Conservation (phyloP, 768 basidiomycete genomes). For the Mrakia blollopis region DNA sequence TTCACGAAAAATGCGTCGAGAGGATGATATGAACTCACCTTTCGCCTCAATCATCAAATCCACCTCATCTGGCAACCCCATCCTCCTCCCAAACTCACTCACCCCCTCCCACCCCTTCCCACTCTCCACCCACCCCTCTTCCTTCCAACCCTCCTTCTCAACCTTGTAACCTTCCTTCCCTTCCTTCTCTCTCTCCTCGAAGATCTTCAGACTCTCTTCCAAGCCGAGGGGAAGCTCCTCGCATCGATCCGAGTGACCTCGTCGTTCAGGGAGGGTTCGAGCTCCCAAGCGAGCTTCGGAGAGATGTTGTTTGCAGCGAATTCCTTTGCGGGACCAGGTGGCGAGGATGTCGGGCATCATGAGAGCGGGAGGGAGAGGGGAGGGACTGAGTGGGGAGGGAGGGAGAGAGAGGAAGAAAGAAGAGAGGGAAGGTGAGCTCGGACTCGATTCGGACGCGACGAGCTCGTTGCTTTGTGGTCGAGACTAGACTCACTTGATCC, state of each 20-base stretch:
- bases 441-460: no score
- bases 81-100: slow-evolving; percentile 23
- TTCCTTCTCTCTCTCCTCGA: background rate
- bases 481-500: slow-evolving; percentile 48
- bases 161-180: background rate
- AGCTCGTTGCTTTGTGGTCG: no score
- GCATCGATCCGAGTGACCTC: slow-evolving; percentile 74
- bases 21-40: slow-evolving; percentile 50
- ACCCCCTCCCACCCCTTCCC: slow-evolving; percentile 10
- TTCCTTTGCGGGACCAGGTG: slow-evolving; percentile 67
- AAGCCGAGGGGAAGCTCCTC: slow-evolving; percentile 19
- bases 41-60: slow-evolving; percentile 55
- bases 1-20: background rate
- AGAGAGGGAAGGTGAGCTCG: no score
- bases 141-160: slow-evolving; percentile 11
- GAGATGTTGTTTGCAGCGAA: slow-evolving; percentile 85
- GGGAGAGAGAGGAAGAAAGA: no score
- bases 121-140: slow-evolving; percentile 17
- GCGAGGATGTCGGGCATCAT: slow-evolving; percentile 57
- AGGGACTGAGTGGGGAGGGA: slow-evolving; percentile 36
- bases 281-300: slow-evolving; percentile 86
- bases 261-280: slow-evolving; percentile 70
- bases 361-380: slow-evolving; percentile 51
- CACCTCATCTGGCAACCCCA: slow-evolving; percentile 11
- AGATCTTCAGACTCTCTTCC: slow-evolving; percentile 16